Conservation (phyloP, 176 grass and related monocot genomes). For the Triticum monococcum region DNA sequence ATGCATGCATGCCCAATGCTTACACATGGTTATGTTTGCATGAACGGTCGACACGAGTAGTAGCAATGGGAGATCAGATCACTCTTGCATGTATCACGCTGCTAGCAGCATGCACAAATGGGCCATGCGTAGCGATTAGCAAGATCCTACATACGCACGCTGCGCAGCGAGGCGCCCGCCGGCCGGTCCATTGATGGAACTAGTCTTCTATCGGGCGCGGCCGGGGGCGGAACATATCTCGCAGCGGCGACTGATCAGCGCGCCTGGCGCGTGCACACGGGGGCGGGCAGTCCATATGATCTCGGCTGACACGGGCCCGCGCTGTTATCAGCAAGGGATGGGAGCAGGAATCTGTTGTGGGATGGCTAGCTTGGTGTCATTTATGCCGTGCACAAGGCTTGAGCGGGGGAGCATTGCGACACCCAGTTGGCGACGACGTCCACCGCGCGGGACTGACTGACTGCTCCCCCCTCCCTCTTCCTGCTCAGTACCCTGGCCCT, state of each 20-base stretch:
- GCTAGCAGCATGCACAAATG: background rate
- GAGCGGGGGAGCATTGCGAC: slow-evolving; percentile 41
- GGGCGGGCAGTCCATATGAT: slow-evolving; percentile 19
- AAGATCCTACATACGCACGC: too few species aligned
- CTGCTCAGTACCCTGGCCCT: slow-evolving; percentile 9
- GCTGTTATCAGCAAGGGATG: slow-evolving; percentile 22
- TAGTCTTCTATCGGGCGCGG: slow-evolving; percentile 4
- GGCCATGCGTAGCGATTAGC: slow-evolving; percentile 6
- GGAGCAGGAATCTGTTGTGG: slow-evolving; percentile 28
- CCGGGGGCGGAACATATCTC: background rate
- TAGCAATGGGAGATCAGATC: background rate
- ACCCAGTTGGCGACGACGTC: slow-evolving; percentile 46
- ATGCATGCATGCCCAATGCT: slow-evolving; percentile 28
- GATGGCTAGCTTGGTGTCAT: slow-evolving; percentile 31
- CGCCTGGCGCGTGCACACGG: slow-evolving; percentile 12
- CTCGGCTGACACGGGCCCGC: background rate
- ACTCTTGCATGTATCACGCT: background rate
- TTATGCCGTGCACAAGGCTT: slow-evolving; percentile 34
- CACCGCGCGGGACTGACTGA: slow-evolving; percentile 26
- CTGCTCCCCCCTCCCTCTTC: background rate
- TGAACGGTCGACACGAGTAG: slow-evolving; percentile 9
- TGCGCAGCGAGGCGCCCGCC: background rate
- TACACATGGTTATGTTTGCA: slow-evolving; percentile 29
- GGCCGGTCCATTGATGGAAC: slow-evolving; percentile 12
- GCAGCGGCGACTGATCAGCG: background rate